Conservation (phyloP, 179 eudicot genomes). For the Silene noctiflora region DNA sequence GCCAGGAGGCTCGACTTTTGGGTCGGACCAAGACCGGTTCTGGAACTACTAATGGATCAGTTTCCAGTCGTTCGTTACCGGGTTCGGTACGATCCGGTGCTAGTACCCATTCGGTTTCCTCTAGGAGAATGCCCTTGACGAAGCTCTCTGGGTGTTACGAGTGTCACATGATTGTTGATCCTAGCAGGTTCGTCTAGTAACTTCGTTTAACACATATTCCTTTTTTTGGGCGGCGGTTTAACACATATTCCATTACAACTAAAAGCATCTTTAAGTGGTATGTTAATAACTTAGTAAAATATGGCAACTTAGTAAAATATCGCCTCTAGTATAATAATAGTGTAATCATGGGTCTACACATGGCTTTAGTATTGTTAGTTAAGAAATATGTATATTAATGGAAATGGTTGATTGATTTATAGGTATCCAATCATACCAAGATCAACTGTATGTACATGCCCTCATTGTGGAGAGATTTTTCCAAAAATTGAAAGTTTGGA, state of each 20-base stretch:
- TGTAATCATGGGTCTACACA: no score
- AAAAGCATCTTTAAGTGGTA: no score
- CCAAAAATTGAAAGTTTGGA: slow-evolving; percentile 85
- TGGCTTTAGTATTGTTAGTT: no score
- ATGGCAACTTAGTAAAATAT: no score
- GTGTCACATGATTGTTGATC: slow-evolving; percentile 79
- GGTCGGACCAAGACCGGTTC: slow-evolving; percentile 15
- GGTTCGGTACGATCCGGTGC: slow-evolving; percentile 43
- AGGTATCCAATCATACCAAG: slow-evolving; percentile 81
- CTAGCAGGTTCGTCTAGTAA: slow-evolving; percentile 51
- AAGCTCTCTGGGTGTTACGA: slow-evolving; percentile 91
- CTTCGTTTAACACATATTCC: no score
- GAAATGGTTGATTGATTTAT: neutral
- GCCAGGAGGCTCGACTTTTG: slow-evolving; percentile 45
- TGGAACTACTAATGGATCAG: slow-evolving; percentile 21
- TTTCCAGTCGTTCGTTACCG: slow-evolving; percentile 34
- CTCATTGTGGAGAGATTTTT: slow-evolving; percentile 89
- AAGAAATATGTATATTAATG: neutral
- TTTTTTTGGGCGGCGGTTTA: no score
- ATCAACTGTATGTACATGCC: slow-evolving; percentile 68
- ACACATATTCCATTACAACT: no score
- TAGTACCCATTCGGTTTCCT: slow-evolving; percentile 30
- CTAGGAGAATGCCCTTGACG: slow-evolving; percentile 68
- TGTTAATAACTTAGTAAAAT: no score
- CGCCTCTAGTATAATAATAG: no score